These are phyloP conservation scores for Tremellales sp. DNA, from an alignment of 1,284 basidiomycete genomes.

Conservation along the genomic window DNA sequence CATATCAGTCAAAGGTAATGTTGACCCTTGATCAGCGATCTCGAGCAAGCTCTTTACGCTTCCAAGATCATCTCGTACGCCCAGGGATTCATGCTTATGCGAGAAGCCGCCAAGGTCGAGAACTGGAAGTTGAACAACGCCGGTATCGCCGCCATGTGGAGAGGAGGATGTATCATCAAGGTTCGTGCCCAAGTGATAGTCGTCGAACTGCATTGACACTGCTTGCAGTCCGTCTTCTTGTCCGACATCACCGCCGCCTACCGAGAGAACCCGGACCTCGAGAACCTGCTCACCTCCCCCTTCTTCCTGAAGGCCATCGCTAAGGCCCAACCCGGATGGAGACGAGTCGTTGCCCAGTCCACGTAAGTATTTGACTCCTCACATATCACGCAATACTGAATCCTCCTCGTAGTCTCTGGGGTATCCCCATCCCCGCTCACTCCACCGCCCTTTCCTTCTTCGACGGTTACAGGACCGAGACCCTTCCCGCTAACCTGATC, in stretches of 20 bases:
- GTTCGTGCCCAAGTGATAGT: conserved; percentile 7
- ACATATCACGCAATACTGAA: background rate
- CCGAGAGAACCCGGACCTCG: conserved; percentile 77
- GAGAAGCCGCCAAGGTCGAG: conserved; percentile 95
- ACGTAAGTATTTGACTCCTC: conserved; percentile 52
- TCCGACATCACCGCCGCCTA: conserved; percentile 90
- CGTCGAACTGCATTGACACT: background rate
- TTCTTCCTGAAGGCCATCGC: conserved; percentile 98
- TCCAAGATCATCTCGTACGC: conserved; percentile 99
- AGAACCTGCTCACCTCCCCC: conserved; percentile 92
- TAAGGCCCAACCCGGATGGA: conserved; percentile 96
- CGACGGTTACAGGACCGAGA: conserved; percentile 86
- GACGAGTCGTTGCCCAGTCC: conserved; percentile 93
- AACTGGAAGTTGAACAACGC: conserved; percentile 64
- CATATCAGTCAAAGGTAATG: background rate
- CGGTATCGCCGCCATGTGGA: conserved; percentile 99
- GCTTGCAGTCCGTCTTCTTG: conserved; percentile 68
- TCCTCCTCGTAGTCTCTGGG: conserved; percentile 67
- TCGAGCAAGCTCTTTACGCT: conserved; percentile 98
- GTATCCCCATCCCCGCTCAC: conserved; percentile 93
- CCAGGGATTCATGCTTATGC: conserved; percentile 99
- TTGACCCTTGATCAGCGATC: conserved; percentile 52
- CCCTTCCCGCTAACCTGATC: conserved; percentile 88
- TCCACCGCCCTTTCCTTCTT: conserved; percentile 98
- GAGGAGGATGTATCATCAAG: conserved; percentile 99